phyloP scores from a whole-genome alignment of 768 basidiomycete species.

The Suillus decipiens region DNA sequence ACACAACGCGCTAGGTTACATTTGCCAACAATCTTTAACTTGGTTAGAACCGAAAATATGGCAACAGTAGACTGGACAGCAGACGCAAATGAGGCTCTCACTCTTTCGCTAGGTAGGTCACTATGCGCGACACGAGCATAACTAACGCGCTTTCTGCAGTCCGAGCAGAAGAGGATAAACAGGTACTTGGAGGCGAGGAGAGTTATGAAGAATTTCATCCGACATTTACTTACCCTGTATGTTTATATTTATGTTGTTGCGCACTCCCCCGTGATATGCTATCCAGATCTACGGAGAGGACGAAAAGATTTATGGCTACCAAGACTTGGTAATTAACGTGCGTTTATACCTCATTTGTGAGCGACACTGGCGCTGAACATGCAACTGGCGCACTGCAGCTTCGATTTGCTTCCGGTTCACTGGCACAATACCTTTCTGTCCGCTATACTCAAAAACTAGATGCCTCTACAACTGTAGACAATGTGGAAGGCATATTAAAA shows the following conservation, averaged over 20 bases:
- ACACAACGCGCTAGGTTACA: conserved; percentile 29
- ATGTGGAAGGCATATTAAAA: conserved; percentile 76
- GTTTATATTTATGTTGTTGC: conserved; percentile 21
- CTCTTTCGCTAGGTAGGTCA: conserved; percentile 67
- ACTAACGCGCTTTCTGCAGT: conserved; percentile 44
- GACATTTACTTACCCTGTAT: conserved; percentile 90
- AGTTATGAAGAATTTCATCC: conserved; percentile 75
- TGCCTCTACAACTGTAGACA: conserved; percentile 73
- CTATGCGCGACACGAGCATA: background rate
- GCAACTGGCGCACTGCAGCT: conserved; percentile 46
- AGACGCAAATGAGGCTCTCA: conserved; percentile 76
- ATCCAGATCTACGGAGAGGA: conserved; percentile 90
- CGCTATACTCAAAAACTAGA: conserved; percentile 67
- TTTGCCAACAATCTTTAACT: background rate
- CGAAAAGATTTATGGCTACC: conserved; percentile 95
- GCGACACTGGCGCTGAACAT: conserved; percentile 8
- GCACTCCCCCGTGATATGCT: background rate
- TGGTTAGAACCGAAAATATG: conserved; percentile 18
- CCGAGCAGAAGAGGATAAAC: conserved; percentile 67
- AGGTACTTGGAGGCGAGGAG: conserved; percentile 56
- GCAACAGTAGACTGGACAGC: conserved; percentile 63
- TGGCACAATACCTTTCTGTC: conserved; percentile 74
- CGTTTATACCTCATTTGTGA: conserved; percentile 26
- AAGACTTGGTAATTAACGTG: conserved; percentile 82
- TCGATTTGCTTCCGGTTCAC: conserved; percentile 84